Evolutionary conservation across 1,139 yeast genomes (phyloP).

Genomic region (Hyphopichia burtonii): DNA sequence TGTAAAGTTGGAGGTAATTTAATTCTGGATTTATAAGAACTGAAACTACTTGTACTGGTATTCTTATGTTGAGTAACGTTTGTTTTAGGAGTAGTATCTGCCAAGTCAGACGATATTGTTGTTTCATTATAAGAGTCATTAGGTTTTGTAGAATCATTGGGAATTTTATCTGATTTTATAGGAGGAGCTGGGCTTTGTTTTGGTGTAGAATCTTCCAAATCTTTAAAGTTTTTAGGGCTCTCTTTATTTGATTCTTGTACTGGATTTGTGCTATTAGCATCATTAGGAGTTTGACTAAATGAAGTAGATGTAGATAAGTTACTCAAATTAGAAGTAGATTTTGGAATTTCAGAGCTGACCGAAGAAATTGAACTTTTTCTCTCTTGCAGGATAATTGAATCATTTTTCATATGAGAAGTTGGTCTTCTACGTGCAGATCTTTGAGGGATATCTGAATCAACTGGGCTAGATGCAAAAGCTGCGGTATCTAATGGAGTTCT

Average conservation of each 20-base stretch:
- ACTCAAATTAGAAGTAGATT: neutral
- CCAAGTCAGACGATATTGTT: neutral
- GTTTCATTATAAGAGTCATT: neutral
- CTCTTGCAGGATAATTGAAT: conserved; percentile 1
- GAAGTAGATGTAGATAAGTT: conserved; percentile 1
- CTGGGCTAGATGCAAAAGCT: neutral
- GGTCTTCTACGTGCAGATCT: conserved; percentile 14
- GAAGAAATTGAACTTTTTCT: neutral
- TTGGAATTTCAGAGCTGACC: neutral
- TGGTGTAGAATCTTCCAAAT: neutral
- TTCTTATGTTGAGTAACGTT: conserved; percentile 11
- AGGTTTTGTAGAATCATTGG: neutral
- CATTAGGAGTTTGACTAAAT: neutral
- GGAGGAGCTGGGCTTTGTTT: neutral
- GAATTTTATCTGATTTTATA: neutral
- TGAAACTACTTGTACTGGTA: conserved; percentile 27
- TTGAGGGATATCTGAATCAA: conserved; percentile 11
- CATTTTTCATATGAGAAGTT: conserved; percentile 1
- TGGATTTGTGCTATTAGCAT: neutral
- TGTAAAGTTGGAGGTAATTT: conserved; percentile 29
- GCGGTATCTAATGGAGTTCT: conserved; percentile 1
- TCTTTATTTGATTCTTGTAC: neutral
- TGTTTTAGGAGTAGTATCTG: neutral
- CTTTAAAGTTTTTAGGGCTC: conserved; percentile 7
- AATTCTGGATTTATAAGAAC: conserved; percentile 32